These are phyloP conservation scores for Maudiozyma barnettii DNA, from an alignment of 805 yeast species.

Conservation along the genomic window DNA sequence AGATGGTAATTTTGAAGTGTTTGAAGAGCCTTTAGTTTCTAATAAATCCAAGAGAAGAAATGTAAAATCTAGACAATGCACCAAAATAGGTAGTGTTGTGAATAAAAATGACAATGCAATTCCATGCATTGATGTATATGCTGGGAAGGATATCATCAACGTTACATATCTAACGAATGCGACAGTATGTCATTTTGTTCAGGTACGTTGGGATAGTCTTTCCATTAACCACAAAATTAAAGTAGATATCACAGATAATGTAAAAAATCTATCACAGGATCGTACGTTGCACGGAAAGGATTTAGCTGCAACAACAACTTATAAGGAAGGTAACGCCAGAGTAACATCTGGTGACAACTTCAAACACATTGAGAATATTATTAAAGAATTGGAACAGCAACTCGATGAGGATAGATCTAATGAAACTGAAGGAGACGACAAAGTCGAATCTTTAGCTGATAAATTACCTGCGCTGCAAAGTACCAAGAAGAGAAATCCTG, in stretches of 20 bases:
- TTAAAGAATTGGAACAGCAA: constrained; percentile 34
- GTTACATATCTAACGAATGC: constrained; percentile 58
- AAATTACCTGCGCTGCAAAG: constrained; percentile 22
- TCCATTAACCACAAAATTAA: constrained; percentile 35
- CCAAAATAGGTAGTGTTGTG: constrained; percentile 36
- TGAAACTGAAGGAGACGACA: constrained; percentile 28
- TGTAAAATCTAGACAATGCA: constrained; percentile 43
- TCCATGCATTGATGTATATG: constrained; percentile 25
- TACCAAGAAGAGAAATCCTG: constrained; percentile 37
- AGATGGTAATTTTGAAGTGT: constrained; percentile 64
- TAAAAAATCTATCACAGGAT: constrained; percentile 8
- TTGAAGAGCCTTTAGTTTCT: constrained; percentile 43
- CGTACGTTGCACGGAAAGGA: constrained; percentile 31
- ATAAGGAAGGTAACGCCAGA: constrained; percentile 52
- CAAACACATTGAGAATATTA: constrained; percentile 40
- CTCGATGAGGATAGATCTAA: constrained; percentile 35
- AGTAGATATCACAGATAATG: constrained; percentile 10
- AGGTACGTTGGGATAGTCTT: constrained; percentile 37
- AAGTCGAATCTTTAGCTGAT: constrained; percentile 47
- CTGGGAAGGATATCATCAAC: constrained; percentile 31
- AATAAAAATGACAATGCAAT: constrained; percentile 34
- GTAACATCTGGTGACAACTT: constrained; percentile 57
- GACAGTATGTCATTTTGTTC: constrained; percentile 47
- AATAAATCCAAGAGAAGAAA: constrained; percentile 37
- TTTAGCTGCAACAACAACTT: constrained; percentile 43